phyloP scores from a whole-genome alignment of 306 rosid genomes.

The Senna tora region DNA sequence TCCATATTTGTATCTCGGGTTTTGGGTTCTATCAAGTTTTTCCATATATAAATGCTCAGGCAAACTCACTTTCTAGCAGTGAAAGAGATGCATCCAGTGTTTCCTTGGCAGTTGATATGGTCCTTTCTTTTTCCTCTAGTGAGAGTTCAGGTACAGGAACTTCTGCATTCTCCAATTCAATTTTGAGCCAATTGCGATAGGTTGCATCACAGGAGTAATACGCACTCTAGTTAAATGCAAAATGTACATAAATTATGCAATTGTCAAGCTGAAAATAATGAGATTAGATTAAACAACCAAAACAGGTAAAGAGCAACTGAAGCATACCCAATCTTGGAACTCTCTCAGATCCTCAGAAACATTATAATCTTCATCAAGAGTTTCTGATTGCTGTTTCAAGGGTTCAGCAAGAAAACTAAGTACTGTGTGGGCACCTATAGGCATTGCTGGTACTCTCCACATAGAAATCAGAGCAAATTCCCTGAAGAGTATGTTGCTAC shows the following conservation, averaged over 20 bases:
- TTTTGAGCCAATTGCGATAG: constrained; percentile 96
- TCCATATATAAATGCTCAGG: constrained; percentile 26
- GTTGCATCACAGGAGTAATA: constrained; percentile 96
- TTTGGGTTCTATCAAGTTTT: too few species aligned
- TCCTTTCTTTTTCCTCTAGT: constrained; percentile 76
- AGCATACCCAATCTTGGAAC: constrained; percentile 92
- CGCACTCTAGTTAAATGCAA: constrained; percentile 63
- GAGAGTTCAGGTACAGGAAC: constrained; percentile 67
- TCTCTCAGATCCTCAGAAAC: constrained; percentile 79
- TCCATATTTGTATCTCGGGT: too few species aligned
- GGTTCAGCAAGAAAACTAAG: constrained; percentile 97
- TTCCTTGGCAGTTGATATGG: constrained; percentile 77
- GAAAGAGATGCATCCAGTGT: constrained; percentile 72
- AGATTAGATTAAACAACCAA: constrained; percentile 25
- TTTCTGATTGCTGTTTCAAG: constrained; percentile 85
- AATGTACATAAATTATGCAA: constrained; percentile 11
- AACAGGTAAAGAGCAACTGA: constrained; percentile 8
- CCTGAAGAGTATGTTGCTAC: constrained; percentile 89
- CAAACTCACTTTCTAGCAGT: constrained; percentile 73
- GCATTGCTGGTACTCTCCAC: constrained; percentile 98
- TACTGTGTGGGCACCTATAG: constrained; percentile 86
- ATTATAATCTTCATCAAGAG: constrained; percentile 56
- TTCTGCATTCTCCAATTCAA: constrained; percentile 80
- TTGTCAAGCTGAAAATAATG: constrained; percentile 31
- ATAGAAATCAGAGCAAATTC: constrained; percentile 94